Evolutionary conservation across 345 rosid species (phyloP), one percentile per base, ranked within the genome.

Genomic region (Alliaria petiolata): DNA sequence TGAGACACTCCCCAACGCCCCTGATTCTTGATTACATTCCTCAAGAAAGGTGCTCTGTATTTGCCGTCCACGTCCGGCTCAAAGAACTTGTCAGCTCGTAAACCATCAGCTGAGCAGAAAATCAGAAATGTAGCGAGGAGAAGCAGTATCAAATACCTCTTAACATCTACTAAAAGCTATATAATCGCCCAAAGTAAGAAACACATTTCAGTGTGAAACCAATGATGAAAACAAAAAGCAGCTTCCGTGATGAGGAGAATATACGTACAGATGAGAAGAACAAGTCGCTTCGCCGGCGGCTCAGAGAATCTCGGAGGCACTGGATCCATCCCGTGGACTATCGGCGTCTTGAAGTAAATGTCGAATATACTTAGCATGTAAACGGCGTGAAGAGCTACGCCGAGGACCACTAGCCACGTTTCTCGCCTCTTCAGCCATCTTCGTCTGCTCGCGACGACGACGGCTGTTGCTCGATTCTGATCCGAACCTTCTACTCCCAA

Each of bases 1-100:
- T 93, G 98, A 59, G 98, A 93, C 13, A 93, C 97, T 65, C 96
- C 98, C 98, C 98, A 93, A 30, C 95, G 85, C 22, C 98, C 98
- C 61, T 79, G 85, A 49, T 76, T 82, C 72, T 86, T 84, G 7
- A 93, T 89, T 30, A 91, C 65, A 81, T 81, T 86, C 68, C 97
- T 87, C 76, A 89, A 69, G 83, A 93, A 93, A 5, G 97, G 98
- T 44, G 97, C 97, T 84, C 98, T 86, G 54, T 81, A 84, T 20
- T 76, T 77, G 49, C 96, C 92, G 22, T 84, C 82, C 0, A 38
- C 78, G 79, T 91, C 98, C 6, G 95, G 95, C 89, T 93, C 98
- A 69, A 70, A 93, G 76, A 93, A 93, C 76, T 91, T 93, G 80
- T 93, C 98, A 67, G 97, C 97, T 14, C 98, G 95, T 70, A 93